Evolutionary conservation across 2,329 filamentous ascomycete species (phyloP).

Genomic region (Fusarium sp.): DNA sequence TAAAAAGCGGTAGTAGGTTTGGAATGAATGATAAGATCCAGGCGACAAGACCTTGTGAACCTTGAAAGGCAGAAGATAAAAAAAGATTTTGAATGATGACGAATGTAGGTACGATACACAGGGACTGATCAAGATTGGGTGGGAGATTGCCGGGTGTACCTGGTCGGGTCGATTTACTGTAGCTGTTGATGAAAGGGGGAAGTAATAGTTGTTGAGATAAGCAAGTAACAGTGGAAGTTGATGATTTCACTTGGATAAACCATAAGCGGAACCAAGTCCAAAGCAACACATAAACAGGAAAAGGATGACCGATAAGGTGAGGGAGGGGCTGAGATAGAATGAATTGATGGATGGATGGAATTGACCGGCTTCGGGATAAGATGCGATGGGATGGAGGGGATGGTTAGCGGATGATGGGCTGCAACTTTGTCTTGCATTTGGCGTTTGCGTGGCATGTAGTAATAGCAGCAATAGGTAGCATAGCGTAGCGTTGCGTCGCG

Average conservation of each 20-base stretch:
- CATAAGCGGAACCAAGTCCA: constrained; percentile 6
- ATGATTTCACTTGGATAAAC: constrained; percentile 11
- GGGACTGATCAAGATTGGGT: constrained; percentile 23
- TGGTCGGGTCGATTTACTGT: constrained; percentile 8
- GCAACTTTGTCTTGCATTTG: constrained; percentile 25
- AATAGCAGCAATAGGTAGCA: neutral
- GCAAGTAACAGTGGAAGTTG: constrained; percentile 6
- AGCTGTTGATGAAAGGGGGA: constrained; percentile 20
- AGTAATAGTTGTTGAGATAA: constrained; percentile 21
- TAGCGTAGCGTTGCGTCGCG: neutral
- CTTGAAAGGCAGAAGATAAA: constrained; percentile 29
- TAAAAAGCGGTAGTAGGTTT: neutral
- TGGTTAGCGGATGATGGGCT: constrained; percentile 35
- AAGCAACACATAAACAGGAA: constrained; percentile 9
- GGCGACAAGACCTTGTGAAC: constrained; percentile 33
- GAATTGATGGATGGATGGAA: constrained; percentile 16
- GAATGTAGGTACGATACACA: constrained; percentile 30
- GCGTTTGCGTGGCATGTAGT: constrained; percentile 8
- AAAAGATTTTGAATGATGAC: constrained; percentile 27
- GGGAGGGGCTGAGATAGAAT: constrained; percentile 27
- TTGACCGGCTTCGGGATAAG: constrained; percentile 40
- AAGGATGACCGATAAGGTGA: constrained; percentile 25
- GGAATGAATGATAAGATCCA: neutral
- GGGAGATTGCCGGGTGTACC: constrained; percentile 24
- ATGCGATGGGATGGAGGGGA: constrained; percentile 24